Evolutionary conservation across 2,329 filamentous ascomycete genomes (phyloP), one percentile per base, ranked within the genome.

Genomic region (Aureobasidium sp.): DNA sequence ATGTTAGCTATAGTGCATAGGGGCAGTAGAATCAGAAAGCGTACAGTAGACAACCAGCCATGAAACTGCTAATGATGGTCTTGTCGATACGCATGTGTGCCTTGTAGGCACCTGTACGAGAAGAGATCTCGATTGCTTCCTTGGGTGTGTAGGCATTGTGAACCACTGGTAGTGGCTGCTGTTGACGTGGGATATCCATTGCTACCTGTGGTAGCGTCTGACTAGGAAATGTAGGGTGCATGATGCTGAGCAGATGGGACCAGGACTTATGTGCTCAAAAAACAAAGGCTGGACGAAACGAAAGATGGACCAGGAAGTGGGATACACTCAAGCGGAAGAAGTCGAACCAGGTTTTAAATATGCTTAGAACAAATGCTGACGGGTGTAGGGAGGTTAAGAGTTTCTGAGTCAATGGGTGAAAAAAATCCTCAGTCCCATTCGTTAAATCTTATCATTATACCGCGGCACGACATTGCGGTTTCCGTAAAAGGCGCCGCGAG

Each of bases 61-160:
- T 78, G 45, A 82, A 74, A 6, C 78, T 72, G 63, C 78, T 81
- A 53, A 81, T 66, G 65, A 83, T 82, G 44, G 82, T 73, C 64
- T 83, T 83, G 67, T 81, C 77, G 5, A 78, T 70, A 9, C 79
- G 74, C 78, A 80, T 82, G 61, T 79, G 75, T 10, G 79, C 79
- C 67, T 83, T 84, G 59, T 74, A 74, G 34, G 74, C 73, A 5
- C 81, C 82, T 13, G 78, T 74, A 10, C 78, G 75, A 1, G 76
- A 77, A 62, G 81, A 73, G 16, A 81, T 70, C 70, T 83, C 79
- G 9, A 78, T 77, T 41, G 81, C 78, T 71, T 84, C 66, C 30
- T 64, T 62, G 14, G 50, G 50, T 27, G 50, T 41, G 50, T 54
- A 54, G 14, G 50, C 50, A 42, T 54, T 54, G 16, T 54, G 50